phyloP scores from a whole-genome alignment of 1,139 yeast species.

The Pneumocystis sp. region DNA sequence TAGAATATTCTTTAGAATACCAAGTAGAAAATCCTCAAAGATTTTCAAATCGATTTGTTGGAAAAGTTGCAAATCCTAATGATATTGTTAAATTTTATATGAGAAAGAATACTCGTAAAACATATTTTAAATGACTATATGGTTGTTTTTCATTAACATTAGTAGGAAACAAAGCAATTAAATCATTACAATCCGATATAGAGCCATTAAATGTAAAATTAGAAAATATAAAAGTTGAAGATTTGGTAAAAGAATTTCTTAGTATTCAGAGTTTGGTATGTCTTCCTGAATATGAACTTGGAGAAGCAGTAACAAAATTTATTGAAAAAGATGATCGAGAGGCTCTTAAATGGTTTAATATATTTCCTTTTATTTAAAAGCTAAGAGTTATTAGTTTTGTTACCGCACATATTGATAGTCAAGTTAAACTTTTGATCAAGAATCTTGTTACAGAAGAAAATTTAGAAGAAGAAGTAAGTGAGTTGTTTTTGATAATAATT shows the following conservation, averaged over 20 bases:
- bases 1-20: constrained; percentile 65
- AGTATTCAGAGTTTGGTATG: constrained; percentile 49
- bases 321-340: constrained; percentile 73
- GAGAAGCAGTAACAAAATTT: constrained; percentile 53
- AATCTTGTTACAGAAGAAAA: constrained; percentile 26
- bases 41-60: constrained; percentile 80
- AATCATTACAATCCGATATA: neutral
- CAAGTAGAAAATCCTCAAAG: constrained; percentile 85
- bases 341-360: constrained; percentile 36
- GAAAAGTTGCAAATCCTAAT: constrained; percentile 75
- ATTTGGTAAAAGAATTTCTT: constrained; percentile 46
- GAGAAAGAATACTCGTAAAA: constrained; percentile 19
- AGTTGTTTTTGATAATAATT: neutral
- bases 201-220: neutral
- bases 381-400: constrained; percentile 31
- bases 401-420: constrained; percentile 47
- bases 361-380: neutral
- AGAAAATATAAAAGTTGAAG: constrained; percentile 29
- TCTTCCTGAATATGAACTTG: constrained; percentile 64
- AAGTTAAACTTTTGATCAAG: constrained; percentile 41
- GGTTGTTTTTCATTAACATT: neutral
- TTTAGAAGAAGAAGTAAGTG: constrained; percentile 17
- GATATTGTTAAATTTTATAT: constrained; percentile 66
- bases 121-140: neutral
- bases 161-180: neutral